Base-by-base conservation (phyloP, 306 rosid species). In the Cicer pinnatifidum region DNA sequence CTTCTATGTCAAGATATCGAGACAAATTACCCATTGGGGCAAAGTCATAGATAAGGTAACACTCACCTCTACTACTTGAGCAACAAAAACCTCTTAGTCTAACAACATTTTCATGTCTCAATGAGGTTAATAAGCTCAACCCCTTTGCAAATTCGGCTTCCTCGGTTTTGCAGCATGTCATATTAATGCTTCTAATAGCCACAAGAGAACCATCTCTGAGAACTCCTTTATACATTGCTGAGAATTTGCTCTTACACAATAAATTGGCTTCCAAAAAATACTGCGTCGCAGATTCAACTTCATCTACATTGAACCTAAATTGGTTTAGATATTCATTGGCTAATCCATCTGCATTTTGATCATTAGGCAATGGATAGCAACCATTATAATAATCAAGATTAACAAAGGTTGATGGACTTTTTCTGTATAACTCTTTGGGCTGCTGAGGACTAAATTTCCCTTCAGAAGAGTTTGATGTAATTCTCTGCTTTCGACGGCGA, bases 81-180 rank as follows among this genome's bases (percentile, higher is more conserved):
- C 97, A 91, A 82, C 99, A 94, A 74, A 91, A 94, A 63, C 99
- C 99, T 84, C 90, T 89, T 79, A 94, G 62, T 75, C 77, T 87
- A 57, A 83, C 90, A 35, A 94, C 83, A 75, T 94, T 94, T 80
- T 86, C 91, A 58, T 94, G 97, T 66, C 83, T 82, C 67, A 94
- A 76, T 13, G 99, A 91, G 67, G 89, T 81, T 45, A 91, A 50
- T 15, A 91, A 76, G 67, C 70, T 76, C 82, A 94, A 71, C 20
- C 97, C 99, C 47, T 81, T 77, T 19, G 86, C 84, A 85, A 94
- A 91, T 71, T 91, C 97, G 7, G 81, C 85, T 77, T 94, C 99
- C 58, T 94, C 99, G 0, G 91, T 73, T 77, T 94, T 94, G 68
- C 99, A 94, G 80, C 93, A 91, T 45, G 93, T 82, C 81, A 80